A percentile compares a stretch with the other conserved stretches of the same genome.
Evolutionary conservation across 352 stramenopile species (phyloP).

Genomic region (Halophytophthora polymorphica): DNA sequence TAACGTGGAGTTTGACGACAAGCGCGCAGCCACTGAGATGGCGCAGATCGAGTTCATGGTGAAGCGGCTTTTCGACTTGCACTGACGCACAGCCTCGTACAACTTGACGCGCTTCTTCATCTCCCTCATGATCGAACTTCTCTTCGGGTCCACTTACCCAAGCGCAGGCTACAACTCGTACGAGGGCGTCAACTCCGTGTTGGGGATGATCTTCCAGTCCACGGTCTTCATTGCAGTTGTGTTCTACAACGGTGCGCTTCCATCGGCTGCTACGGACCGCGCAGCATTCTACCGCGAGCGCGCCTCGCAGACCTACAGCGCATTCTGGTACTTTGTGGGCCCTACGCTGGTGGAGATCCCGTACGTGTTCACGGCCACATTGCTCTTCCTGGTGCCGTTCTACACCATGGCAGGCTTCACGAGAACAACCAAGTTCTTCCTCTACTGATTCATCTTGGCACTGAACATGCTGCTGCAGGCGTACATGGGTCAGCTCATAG

Average conservation of each 20-base stretch:
- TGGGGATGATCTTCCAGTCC: constrained; percentile 71
- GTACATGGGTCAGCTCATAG: constrained; percentile 19
- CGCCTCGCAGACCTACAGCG: constrained; percentile 70
- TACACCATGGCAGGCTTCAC: constrained; percentile 34
- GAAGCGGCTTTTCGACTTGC: constrained; percentile 44
- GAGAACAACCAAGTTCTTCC: constrained; percentile 12
- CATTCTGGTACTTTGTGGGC: constrained; percentile 47
- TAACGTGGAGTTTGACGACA: constrained; percentile 25
- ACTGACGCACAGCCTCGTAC: constrained; percentile 80
- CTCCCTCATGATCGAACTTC: constrained; percentile 46
- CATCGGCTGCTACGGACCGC: constrained; percentile 70
- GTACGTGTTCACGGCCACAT: constrained; percentile 45
- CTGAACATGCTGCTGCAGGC: constrained; percentile 19
- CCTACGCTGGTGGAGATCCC: constrained; percentile 35
- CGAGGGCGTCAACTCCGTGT: constrained; percentile 20
- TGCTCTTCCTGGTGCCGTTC: constrained; percentile 28
- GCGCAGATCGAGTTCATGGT: constrained; percentile 31
- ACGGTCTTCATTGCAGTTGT: constrained; percentile 73
- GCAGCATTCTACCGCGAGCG: constrained; percentile 85
- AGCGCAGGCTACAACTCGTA: constrained; percentile 28
- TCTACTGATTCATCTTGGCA: constrained; percentile 21
- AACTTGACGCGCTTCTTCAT: constrained; percentile 66
- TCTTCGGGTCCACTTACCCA: constrained; percentile 64
- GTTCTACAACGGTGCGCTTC: constrained; percentile 57
- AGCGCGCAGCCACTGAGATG: constrained; percentile 12